Evolutionary conservation across 2,329 filamentous ascomycete genomes (phyloP), one percentile per base, ranked within the genome.

Genomic region (Monosporascus cannonballus): DNA sequence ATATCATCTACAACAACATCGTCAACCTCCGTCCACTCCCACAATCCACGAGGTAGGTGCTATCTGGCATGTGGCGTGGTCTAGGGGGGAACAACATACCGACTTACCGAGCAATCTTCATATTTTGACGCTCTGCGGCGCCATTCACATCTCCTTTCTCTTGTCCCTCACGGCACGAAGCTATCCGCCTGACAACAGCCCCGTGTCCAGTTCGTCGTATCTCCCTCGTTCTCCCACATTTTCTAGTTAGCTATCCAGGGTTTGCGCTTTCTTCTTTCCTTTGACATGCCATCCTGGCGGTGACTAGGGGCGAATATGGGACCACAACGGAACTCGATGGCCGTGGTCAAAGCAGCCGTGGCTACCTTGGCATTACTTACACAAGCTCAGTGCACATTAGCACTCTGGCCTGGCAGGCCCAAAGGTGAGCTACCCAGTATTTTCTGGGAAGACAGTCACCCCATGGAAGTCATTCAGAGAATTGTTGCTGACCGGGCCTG

Each of bases 331-430:
- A 38, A 47, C 11, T 17, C n/a, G 24, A 20, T 48, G 15, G 54
- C 50, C 53, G 55, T 30, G 41, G 20, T 51, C 5, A 54, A 37
- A 55, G 56, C 51, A 39, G 47, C 49, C 15, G 27, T 56, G 42
- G 15, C 22, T 27, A n/a, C 14, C 24, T 22, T 58, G 44, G 51
- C 18, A 48, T 37, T 57, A 11, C 36, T 61, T 5, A 27, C 55
- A 6, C 53, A 50, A 39, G 22, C 25, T 51, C 47, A 52, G 34
- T 18, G 50, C 22, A 39, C 51, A 25, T 51, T 51, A 4, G 59
- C 56, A 9, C 42, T 64, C 49, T 63, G 58, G 62, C 60, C 51
- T 51, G 22, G 52, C 54, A 17, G 48, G 44, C 11, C 15, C 47
- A 25, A 52, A 45, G 38, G 38, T 41, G 18, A 20, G 38, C 9